Percentiles rank a stretch among this genome's conserved stretches.
Evolutionary conservation across 495 filamentous ascomycete genomes (phyloP).

Genomic region (Poronia punctata): DNA sequence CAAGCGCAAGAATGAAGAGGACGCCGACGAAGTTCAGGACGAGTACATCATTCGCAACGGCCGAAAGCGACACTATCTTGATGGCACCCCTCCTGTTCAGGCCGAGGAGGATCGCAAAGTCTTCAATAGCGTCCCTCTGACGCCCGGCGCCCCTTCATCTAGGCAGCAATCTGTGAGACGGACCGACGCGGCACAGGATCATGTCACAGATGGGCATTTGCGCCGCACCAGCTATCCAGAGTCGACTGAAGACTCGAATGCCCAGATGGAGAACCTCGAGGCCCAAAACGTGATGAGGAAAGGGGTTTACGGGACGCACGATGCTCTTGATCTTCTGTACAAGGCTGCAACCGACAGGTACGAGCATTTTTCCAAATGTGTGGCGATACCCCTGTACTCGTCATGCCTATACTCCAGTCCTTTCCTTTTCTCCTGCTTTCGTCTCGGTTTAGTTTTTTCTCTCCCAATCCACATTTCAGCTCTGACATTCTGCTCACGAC

Average conservation of each 20-base stretch:
- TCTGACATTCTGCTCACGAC: conserved; percentile 13
- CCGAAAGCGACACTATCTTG: conserved; percentile 41
- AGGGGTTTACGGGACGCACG: conserved; percentile 61
- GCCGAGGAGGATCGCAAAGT: conserved; percentile 31
- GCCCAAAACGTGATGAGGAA: conserved; percentile 55
- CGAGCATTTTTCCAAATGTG: no score
- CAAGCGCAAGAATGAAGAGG: conserved; percentile 75
- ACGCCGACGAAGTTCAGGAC: conserved; percentile 43
- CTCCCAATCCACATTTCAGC: not conserved
- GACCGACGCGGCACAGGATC: conserved; percentile 26
- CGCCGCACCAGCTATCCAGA: conserved; percentile 22
- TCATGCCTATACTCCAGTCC: no score
- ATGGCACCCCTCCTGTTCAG: conserved; percentile 29
- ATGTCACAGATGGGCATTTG: conserved; percentile 1
- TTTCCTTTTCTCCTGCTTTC: conserved; percentile 12
- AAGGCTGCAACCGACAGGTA: conserved; percentile 59
- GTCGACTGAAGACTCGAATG: conserved; percentile 31
- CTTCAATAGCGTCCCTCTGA: conserved; percentile 47
- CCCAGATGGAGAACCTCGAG: conserved; percentile 50
- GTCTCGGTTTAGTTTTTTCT: conserved; percentile 1
- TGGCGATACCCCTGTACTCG: no score
- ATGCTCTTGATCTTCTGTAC: conserved; percentile 62
- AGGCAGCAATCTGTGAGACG: conserved; percentile 50
- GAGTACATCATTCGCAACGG: conserved; percentile 51
- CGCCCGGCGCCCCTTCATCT: conserved; percentile 56